These are phyloP conservation scores for Brassica cretica DNA, from an alignment of 345 rosid genomes.

Conservation along the genomic window DNA sequence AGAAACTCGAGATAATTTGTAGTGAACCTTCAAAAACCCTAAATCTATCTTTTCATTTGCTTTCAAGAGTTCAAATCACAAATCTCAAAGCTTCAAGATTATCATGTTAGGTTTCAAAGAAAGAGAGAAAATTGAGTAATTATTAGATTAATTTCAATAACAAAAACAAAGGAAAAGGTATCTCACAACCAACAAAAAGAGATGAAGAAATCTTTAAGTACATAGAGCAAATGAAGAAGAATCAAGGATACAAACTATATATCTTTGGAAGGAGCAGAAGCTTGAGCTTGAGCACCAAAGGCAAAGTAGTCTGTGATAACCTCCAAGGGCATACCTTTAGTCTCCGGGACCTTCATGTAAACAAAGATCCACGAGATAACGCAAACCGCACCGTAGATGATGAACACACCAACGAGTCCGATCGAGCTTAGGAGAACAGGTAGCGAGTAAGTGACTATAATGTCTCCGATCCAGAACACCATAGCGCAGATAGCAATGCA, in stretches of 20 bases:
- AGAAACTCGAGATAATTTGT: conserved; percentile 8
- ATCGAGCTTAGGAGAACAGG: conserved; percentile 81
- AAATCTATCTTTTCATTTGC: not conserved
- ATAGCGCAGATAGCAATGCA: conserved; percentile 94
- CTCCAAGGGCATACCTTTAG: conserved; percentile 98
- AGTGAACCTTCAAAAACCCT: not conserved
- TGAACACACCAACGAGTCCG: conserved; percentile 73
- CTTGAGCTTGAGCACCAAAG: conserved; percentile 59
- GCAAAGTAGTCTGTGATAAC: conserved; percentile 96
- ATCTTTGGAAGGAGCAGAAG: conserved; percentile 37
- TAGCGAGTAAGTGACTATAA: conserved; percentile 82
- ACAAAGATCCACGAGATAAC: conserved; percentile 74
- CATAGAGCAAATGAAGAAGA: conserved; percentile 34
- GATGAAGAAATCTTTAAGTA: conserved; percentile 26
- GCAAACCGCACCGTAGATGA: conserved; percentile 79
- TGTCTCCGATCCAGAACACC: conserved; percentile 82
- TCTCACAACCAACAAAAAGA: conserved; percentile 16
- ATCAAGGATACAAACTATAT: conserved; percentile 15
- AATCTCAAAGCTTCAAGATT: not conserved
- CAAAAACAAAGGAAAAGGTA: not conserved
- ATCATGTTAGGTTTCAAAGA: not conserved
- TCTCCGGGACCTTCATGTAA: conserved; percentile 94
- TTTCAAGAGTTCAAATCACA: not conserved
- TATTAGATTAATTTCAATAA: conserved; percentile 19
- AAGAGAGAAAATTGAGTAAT: conserved; percentile 10